Evolutionary conservation across 2,329 filamentous ascomycete species (phyloP).

Genomic region (Cladobotryum protrusum): DNA sequence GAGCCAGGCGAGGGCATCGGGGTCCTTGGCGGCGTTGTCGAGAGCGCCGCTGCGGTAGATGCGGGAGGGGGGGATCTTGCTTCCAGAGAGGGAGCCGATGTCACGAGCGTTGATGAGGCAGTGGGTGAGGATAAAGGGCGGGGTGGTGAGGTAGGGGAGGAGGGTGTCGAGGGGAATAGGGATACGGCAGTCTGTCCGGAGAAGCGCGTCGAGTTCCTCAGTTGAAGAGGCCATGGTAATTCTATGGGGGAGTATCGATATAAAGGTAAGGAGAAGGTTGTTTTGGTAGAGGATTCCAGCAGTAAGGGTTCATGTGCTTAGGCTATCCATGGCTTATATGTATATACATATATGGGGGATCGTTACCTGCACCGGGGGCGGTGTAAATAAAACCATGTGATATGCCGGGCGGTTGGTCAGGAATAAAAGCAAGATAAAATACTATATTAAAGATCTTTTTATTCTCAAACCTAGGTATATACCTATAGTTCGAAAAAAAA

Average conservation of each 20-base stretch:
- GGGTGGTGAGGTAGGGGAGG: slow-evolving; percentile 28
- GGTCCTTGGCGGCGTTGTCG: slow-evolving; percentile 22
- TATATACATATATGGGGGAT: not conserved
- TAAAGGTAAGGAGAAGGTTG: not conserved
- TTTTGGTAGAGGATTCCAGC: not conserved
- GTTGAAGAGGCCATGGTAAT: slow-evolving; percentile 20
- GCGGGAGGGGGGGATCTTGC: slow-evolving; percentile 34
- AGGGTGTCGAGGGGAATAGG: slow-evolving; percentile 33
- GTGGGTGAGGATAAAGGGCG: slow-evolving; percentile 41
- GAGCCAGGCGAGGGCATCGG: slow-evolving; percentile 30
- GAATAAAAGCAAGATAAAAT: too few relatives aligned
- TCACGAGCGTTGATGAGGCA: slow-evolving; percentile 49
- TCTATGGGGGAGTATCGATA: not conserved
- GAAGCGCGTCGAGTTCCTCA: slow-evolving; percentile 29
- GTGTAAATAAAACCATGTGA: too few relatives aligned
- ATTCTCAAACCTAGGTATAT: too few relatives aligned
- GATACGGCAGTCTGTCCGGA: slow-evolving; percentile 34
- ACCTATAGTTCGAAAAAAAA: too few relatives aligned
- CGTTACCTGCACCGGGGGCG: too few relatives aligned
- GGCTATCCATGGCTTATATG: not conserved
- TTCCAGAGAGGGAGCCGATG: slow-evolving; percentile 38
- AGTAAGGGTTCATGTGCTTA: too few relatives aligned
- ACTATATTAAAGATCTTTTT: too few relatives aligned
- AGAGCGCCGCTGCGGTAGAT: slow-evolving; percentile 44
- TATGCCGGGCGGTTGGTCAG: too few relatives aligned